These are phyloP conservation scores for Pulveroboletus frians DNA, from an alignment of 768 basidiomycete genomes.

Conservation along the genomic window DNA sequence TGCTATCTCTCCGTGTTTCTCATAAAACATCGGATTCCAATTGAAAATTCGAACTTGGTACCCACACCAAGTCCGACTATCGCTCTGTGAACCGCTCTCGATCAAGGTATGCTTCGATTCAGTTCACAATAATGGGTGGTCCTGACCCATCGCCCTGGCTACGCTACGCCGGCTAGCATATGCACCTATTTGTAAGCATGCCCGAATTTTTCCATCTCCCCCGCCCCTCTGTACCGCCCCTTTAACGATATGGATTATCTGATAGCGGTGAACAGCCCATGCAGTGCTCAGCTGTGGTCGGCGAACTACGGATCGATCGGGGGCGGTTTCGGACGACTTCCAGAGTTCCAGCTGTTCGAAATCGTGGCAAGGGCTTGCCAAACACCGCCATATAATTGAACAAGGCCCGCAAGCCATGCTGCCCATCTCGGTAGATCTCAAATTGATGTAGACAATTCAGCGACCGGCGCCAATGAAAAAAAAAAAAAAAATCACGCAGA, in stretches of 20 bases:
- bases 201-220: background rate
- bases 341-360: constrained; percentile 12
- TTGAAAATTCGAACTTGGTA: constrained; percentile 6
- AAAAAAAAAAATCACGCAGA: background rate
- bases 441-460: constrained; percentile 12
- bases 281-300: constrained; percentile 27
- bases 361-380: constrained; percentile 16
- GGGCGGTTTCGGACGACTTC: constrained; percentile 18
- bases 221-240: constrained; percentile 7
- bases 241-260: constrained; percentile 13
- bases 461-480: constrained; percentile 7
- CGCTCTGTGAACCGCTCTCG: constrained; percentile 6
- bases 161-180: constrained; percentile 18
- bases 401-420: constrained; percentile 8
- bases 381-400: constrained; percentile 21
- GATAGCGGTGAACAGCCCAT: constrained; percentile 8
- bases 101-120: constrained; percentile 18
- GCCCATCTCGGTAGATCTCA: constrained; percentile 5
- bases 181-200: constrained; percentile 2
- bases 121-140: background rate
- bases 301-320: constrained; percentile 25
- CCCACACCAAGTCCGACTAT: constrained; percentile 24
- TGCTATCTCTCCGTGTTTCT: background rate
- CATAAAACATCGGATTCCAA: background rate
- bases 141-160: constrained; percentile 9